These are phyloP conservation scores for Cordyceps cateniannulata DNA, from an alignment of 2,329 filamentous ascomycete genomes.

Conservation along the genomic window DNA sequence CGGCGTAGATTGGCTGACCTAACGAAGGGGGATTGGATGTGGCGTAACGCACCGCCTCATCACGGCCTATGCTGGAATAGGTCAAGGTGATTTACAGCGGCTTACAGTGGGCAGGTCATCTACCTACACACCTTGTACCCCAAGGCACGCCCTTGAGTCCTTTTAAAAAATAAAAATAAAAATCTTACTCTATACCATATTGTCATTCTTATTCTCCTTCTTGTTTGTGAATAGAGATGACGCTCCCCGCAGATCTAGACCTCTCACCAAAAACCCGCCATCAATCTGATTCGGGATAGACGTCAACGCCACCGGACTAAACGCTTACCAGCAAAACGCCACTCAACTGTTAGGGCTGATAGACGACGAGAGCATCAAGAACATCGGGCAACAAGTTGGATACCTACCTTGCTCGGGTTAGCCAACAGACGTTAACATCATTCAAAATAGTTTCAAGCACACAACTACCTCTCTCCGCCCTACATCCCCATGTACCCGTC, in stretches of 20 bases:
- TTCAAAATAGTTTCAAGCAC: too few species aligned
- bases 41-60: neutral
- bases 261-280: too few species aligned
- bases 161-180: neutral
- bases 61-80: neutral
- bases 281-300: too few species aligned
- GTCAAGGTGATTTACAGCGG: neutral
- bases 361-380: neutral
- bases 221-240: neutral
- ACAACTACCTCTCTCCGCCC: too few species aligned
- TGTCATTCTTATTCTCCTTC: neutral
- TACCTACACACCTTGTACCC: neutral
- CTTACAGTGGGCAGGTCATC: neutral
- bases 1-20: neutral
- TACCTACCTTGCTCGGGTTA: neutral
- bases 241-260: neutral
- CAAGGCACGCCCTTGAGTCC: neutral
- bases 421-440: neutral
- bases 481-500: too few species aligned
- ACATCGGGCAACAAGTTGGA: neutral
- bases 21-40: neutral
- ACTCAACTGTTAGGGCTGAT: neutral
- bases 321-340: neutral
- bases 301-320: neutral
- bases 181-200: neutral